phyloP scores from a whole-genome alignment of 2,329 filamentous ascomycete species.

The Fusarium ramigenum region DNA sequence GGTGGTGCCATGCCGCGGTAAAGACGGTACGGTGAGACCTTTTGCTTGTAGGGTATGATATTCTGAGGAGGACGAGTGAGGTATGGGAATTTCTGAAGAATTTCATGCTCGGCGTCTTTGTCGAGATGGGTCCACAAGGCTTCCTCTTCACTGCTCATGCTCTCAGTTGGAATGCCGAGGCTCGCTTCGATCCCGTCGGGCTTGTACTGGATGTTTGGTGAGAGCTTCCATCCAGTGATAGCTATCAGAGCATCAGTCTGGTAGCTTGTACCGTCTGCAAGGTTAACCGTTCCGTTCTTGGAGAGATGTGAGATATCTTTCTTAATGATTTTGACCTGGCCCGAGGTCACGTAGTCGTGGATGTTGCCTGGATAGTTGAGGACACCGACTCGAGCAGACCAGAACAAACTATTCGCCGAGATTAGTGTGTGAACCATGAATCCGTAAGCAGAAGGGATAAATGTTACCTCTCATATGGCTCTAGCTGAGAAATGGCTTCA shows the following conservation, averaged over 20 bases:
- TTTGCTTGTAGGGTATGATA: not conserved
- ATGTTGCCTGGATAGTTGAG: not conserved
- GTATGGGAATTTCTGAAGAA: not conserved
- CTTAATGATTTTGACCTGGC: not conserved
- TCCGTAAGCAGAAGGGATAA: accelerated
- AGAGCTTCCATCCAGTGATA: not conserved
- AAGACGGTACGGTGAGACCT: not conserved
- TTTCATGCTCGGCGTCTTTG: not conserved
- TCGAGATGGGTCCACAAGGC: not conserved
- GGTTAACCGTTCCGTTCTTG: not conserved
- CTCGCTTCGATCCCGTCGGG: not conserved
- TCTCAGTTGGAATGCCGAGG: not conserved
- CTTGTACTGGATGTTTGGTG: not conserved
- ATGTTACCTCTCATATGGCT: not conserved
- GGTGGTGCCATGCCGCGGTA: not conserved
- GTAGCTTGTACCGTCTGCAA: not conserved
- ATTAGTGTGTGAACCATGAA: accelerated
- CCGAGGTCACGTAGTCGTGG: not conserved
- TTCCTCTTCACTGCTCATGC: not conserved
- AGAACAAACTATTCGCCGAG: accelerated
- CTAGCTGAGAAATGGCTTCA: accelerated
- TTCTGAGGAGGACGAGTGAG: not conserved
- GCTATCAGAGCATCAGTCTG: not conserved
- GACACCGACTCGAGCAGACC: not conserved
- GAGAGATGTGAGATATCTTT: not conserved